Base-by-base conservation (phyloP, 2,329 filamentous ascomycete species). In the Lasiodiplodia theobromae region DNA sequence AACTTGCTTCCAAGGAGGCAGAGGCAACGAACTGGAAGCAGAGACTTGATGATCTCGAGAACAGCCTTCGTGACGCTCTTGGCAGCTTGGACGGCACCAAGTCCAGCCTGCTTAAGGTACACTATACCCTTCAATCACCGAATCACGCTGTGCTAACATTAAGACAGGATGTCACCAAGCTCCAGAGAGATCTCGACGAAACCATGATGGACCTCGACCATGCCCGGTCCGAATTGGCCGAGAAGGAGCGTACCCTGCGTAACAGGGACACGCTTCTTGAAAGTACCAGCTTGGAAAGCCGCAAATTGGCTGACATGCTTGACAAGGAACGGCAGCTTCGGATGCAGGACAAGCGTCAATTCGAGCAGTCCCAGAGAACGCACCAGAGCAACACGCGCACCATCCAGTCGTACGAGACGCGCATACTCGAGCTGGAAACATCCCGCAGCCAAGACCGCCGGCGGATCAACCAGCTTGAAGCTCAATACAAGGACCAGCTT, bases 1-100 rank as follows among this genome's bases (percentile, higher is more conserved):
- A 84, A 73, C 84, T 98, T 57, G 92, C 91, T 14, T 90, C 89
- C 60, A 90, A 93, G 67, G 94, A 98, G 78, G 91, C 95, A 60
- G 96, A 98, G 78, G 93, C 93, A 10, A 90, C 89, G 11, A 92
- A 94, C 72, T 97, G 93, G 92, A 96, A 96, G 82, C 93, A 97
- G 80, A 89, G 93, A 71, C 85, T 97, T 63, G 89, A 93, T 78
- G 94, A 97, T 79, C 86, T 98, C 67, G 96, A 98, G 82, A 93
- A 89, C 76, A 95, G 93, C 75, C 85, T 99, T 72, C 88, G 94
- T 53, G 92, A 95, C 76, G 92, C 93, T 4, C 85, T 99, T 70
- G 94, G 94, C 72, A 94, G 97, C 80, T 86, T 95, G 68, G 92
- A 92, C 73, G 94, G 93, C 69, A 97, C 93, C 47, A 88, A 92